Conservation (phyloP, 2,329 filamentous ascomycete genomes). For the Hypomyces perniciosus region DNA sequence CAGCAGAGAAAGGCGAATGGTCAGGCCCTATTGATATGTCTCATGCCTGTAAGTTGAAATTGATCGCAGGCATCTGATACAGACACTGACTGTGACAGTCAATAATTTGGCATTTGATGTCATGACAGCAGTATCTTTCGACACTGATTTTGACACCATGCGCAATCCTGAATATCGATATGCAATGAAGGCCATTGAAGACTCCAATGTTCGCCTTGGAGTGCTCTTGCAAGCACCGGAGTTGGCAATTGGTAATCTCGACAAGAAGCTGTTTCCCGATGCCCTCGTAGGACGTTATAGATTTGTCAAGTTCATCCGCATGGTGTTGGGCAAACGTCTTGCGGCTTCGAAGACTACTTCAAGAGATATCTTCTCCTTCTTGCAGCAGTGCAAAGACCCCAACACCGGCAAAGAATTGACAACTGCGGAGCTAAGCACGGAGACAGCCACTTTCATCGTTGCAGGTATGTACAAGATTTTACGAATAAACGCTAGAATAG, state of each 20-base stretch:
- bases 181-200: slow-evolving; percentile 14
- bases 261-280: slow-evolving; percentile 13
- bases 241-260: slow-evolving; percentile 4
- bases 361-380: slow-evolving; percentile 42
- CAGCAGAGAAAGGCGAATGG: slow-evolving; percentile 6
- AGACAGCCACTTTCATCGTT: slow-evolving; percentile 30
- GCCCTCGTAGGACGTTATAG: slow-evolving; percentile 5
- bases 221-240: slow-evolving; percentile 13
- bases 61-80: not conserved
- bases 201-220: slow-evolving; percentile 18
- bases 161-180: slow-evolving; percentile 13
- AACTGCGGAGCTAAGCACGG: slow-evolving; percentile 36
- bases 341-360: slow-evolving; percentile 21
- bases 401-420: slow-evolving; percentile 38
- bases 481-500: too few species aligned
- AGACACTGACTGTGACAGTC: not conserved
- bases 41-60: slow-evolving; percentile 5
- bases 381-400: slow-evolving; percentile 40
- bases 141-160: slow-evolving; percentile 14
- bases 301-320: slow-evolving; percentile 13
- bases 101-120: slow-evolving; percentile 20
- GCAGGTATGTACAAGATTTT: slow-evolving; percentile 11
- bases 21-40: slow-evolving; percentile 7
- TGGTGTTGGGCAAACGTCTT: slow-evolving; percentile 5
- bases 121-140: slow-evolving; percentile 19